phyloP scores from a whole-genome alignment of 2,329 filamentous ascomycete species.

The Coniochaeta ligniaria region DNA sequence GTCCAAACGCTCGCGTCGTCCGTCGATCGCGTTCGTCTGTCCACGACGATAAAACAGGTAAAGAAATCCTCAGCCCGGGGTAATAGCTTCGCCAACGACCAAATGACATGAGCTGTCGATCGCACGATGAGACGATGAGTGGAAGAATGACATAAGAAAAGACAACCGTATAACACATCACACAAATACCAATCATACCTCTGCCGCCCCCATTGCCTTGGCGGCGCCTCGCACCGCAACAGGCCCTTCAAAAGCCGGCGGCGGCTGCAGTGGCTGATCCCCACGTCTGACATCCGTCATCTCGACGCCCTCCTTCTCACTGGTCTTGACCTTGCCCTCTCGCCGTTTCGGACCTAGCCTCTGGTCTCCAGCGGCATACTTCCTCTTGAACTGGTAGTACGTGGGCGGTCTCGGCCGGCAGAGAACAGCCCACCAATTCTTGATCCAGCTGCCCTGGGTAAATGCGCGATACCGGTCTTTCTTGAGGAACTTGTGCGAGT shows the following conservation, averaged over 20 bases:
- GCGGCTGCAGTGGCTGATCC: constrained; percentile 12
- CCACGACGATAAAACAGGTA: not conserved
- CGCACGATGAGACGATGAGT: not conserved
- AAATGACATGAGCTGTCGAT: not conserved
- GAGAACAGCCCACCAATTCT: constrained; percentile 77
- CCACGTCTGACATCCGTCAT: constrained; percentile 58
- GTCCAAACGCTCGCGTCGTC: not conserved
- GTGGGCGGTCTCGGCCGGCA: constrained; percentile 79
- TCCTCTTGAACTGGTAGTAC: constrained; percentile 79
- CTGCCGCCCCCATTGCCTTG: not conserved
- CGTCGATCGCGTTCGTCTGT: not conserved
- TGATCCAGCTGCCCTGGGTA: constrained; percentile 65
- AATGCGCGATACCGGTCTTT: constrained; percentile 89
- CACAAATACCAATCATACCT: not conserved
- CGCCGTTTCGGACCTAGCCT: constrained; percentile 53
- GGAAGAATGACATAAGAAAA: not conserved
- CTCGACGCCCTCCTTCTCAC: constrained; percentile 54
- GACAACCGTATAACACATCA: not conserved
- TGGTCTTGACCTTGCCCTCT: constrained; percentile 27
- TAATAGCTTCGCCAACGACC: not conserved
- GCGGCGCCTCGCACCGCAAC: constrained; percentile 29
- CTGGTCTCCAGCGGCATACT: constrained; percentile 75
- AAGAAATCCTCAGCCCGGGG: not conserved
- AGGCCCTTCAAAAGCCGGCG: constrained; percentile 44
- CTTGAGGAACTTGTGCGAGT: constrained; percentile 90